Conservation (phyloP, 176 grass and related monocot genomes). For the Triticum monococcum region DNA sequence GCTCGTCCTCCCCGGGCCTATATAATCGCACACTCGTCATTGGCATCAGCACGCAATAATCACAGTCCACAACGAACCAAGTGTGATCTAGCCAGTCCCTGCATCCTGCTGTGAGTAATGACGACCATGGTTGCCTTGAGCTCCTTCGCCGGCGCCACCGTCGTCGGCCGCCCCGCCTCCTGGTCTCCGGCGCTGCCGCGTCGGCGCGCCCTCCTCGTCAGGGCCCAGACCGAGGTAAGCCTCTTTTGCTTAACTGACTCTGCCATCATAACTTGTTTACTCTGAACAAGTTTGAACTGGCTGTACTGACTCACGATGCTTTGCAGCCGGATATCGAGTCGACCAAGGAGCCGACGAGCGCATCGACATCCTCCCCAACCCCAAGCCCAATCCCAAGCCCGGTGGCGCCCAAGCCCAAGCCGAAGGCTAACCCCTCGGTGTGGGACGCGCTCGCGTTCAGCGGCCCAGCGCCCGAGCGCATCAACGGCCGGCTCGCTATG, state of each 20-base stretch:
- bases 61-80: neutral
- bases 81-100: neutral
- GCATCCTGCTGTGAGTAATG: neutral
- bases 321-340: neutral
- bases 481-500: constrained; percentile 71
- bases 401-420: neutral
- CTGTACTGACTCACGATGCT: neutral
- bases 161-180: neutral
- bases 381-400: neutral
- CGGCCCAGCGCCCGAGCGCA: constrained; percentile 57
- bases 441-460: constrained; percentile 59
- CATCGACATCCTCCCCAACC: neutral
- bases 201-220: neutral
- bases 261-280: neutral
- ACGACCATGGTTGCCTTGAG: neutral
- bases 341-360: neutral
- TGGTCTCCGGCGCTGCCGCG: neutral
- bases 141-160: neutral
- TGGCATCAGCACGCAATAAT: neutral
- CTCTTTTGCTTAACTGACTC: neutral
- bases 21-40: neutral
- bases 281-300: neutral
- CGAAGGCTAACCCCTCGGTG: constrained; percentile 5
- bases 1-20: neutral
- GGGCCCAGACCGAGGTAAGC: neutral